These are phyloP conservation scores for Backusella morwellensis DNA, from an alignment of 192 early-diverging fungal species.

Conservation along the genomic window DNA sequence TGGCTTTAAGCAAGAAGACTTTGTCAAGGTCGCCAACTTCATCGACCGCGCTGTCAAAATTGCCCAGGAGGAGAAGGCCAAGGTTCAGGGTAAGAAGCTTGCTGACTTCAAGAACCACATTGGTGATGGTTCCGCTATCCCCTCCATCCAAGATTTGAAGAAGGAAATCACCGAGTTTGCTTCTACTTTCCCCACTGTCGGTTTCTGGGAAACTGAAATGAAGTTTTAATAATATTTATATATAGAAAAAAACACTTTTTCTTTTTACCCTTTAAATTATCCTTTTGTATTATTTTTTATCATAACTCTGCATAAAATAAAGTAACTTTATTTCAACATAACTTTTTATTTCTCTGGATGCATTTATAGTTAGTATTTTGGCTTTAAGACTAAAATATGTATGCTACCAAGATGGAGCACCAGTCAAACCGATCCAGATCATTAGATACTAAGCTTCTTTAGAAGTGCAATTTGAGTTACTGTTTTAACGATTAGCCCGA, in stretches of 20 bases:
- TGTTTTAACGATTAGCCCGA: no score
- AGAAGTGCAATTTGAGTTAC: not conserved
- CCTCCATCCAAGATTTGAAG: conserved; percentile 67
- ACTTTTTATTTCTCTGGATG: not conserved
- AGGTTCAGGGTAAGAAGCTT: conserved; percentile 69
- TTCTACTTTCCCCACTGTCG: conserved; percentile 84
- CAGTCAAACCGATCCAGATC: not conserved
- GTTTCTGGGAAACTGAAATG: conserved; percentile 77
- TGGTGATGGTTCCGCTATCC: conserved; percentile 61
- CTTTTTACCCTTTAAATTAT: not conserved
- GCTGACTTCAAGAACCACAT: conserved; percentile 88
- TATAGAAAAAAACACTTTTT: not conserved
- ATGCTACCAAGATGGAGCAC: not conserved
- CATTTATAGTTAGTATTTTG: not conserved
- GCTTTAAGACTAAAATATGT: not conserved
- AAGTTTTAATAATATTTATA: conserved; percentile 29
- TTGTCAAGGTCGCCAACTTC: conserved; percentile 82
- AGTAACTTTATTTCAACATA: not conserved
- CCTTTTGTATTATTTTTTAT: not conserved
- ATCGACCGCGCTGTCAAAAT: conserved; percentile 87
- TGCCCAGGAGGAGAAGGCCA: conserved; percentile 65
- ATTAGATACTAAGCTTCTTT: not conserved
- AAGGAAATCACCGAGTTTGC: conserved; percentile 83
- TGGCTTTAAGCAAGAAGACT: conserved; percentile 84
- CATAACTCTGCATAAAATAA: not conserved